These are phyloP conservation scores for Phoma sp. DNA, from an alignment of 2,329 filamentous ascomycete genomes.

Conservation along the genomic window DNA sequence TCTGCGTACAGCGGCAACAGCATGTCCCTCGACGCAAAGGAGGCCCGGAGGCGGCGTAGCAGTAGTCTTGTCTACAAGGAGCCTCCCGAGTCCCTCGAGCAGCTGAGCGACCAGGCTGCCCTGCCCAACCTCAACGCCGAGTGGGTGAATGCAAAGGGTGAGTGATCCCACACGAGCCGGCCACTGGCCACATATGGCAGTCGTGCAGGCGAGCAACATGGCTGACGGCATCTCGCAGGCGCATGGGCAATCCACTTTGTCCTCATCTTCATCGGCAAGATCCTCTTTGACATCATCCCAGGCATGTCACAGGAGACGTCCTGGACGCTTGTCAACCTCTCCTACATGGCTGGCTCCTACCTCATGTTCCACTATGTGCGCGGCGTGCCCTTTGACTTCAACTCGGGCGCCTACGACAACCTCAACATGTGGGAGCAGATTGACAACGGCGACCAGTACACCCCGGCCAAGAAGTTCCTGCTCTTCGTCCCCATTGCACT, in stretches of 20 bases:
- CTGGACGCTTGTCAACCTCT: conserved; percentile 98
- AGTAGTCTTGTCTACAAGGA: conserved; percentile 99
- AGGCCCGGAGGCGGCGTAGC: conserved; percentile 86
- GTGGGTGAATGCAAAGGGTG: conserved; percentile 99
- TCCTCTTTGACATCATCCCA: conserved; percentile 95
- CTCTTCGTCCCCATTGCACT: conserved; percentile 92
- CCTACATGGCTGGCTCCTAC: conserved; percentile 98
- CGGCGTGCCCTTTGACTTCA: conserved; percentile 98
- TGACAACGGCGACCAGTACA: conserved; percentile 98
- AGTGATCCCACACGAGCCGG: conserved; percentile 38
- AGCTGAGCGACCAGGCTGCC: conserved; percentile 94
- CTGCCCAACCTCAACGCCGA: conserved; percentile 96
- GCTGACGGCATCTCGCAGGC: conserved; percentile 61
- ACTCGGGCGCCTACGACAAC: conserved; percentile 97
- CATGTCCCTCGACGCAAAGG: conserved; percentile 56
- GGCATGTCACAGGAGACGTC: conserved; percentile 97
- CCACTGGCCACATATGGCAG: background rate
- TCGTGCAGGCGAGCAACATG: background rate
- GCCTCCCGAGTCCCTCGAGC: conserved; percentile 93
- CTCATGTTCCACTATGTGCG: conserved; percentile 99
- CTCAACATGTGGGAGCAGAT: conserved; percentile 99
- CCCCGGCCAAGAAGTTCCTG: conserved; percentile 97
- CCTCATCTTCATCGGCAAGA: conserved; percentile 88
- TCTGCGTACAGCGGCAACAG: conserved; percentile 25
- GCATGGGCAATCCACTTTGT: conserved; percentile 98